These are phyloP conservation scores for Rubia yunnanensis DNA, from an alignment of 257 asterid genomes.

Conservation along the genomic window DNA sequence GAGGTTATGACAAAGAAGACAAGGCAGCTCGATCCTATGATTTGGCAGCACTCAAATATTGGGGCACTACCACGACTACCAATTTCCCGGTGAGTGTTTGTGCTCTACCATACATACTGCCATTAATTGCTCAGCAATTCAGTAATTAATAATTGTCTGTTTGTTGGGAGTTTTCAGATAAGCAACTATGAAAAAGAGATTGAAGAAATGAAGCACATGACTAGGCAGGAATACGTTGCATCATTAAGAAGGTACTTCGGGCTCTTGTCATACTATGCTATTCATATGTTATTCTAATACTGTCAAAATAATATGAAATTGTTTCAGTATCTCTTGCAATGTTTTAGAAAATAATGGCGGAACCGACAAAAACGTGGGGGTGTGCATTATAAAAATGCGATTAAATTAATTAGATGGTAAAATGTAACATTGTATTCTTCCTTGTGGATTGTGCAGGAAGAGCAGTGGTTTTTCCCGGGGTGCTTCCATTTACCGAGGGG, in stretches of 20 bases:
- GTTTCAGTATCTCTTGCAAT: neutral
- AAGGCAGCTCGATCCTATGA: constrained; percentile 91
- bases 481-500: constrained; percentile 86
- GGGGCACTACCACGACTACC: constrained; percentile 91
- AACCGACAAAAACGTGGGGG: constrained; percentile 5
- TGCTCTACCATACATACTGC: neutral
- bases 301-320: too few relatives aligned
- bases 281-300: too few relatives aligned
- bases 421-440: neutral
- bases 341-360: neutral
- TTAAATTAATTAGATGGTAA: too few relatives aligned
- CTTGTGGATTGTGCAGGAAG: constrained; percentile 34
- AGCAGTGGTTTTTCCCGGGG: constrained; percentile 96
- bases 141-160: neutral
- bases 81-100: constrained; percentile 65
- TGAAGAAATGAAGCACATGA: constrained; percentile 89
- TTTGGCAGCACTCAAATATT: constrained; percentile 85
- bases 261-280: too few relatives aligned
- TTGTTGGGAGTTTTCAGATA: constrained; percentile 28
- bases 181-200: constrained; percentile 79
- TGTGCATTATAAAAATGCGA: neutral
- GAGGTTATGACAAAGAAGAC: constrained; percentile 94
- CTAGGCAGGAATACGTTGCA: constrained; percentile 85
- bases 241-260: constrained; percentile 84
- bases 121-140: neutral